Percentiles rank a stretch among this genome's conserved stretches.
These are phyloP conservation scores for Jamesozyma gamospora DNA, from an alignment of 805 yeast species.

Conservation along the genomic window DNA sequence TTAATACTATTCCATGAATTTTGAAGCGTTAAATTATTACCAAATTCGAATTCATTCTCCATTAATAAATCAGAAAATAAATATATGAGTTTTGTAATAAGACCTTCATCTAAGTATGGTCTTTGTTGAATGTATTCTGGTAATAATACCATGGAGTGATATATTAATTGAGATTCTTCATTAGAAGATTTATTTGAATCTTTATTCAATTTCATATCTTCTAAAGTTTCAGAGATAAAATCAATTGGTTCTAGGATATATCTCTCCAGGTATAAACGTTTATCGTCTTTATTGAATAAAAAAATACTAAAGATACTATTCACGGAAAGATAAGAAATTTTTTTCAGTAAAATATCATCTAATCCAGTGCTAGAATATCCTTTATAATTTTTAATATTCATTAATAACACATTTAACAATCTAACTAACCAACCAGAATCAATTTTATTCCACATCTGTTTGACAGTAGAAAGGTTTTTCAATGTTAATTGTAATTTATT, in stretches of 20 bases:
- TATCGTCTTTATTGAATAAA: constrained; percentile 33
- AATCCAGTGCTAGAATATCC: constrained; percentile 1
- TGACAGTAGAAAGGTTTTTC: constrained; percentile 12
- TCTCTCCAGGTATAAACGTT: constrained; percentile 37
- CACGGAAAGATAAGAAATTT: constrained; percentile 28
- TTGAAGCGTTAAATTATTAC: constrained; percentile 8
- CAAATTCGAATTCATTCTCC: constrained; percentile 9
- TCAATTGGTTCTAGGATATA: constrained; percentile 34
- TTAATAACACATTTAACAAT: constrained; percentile 13
- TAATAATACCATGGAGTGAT: constrained; percentile 12
- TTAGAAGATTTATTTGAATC: neutral
- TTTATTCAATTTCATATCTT: constrained; percentile 22
- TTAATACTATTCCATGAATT: constrained; percentile 17
- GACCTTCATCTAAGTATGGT: constrained; percentile 37
- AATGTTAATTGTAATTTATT: constrained; percentile 11
- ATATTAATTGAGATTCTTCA: constrained; percentile 10
- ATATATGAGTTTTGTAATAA: constrained; percentile 52
- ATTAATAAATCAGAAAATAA: constrained; percentile 26
- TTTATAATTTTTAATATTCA: constrained; percentile 12
- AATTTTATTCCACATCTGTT: constrained; percentile 7
- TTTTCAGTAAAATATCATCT: constrained; percentile 10
- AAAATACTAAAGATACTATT: constrained; percentile 34
- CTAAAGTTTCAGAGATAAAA: constrained; percentile 29
- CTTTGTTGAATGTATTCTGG: constrained; percentile 17
- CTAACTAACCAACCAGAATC: constrained; percentile 6